phyloP scores from a whole-genome alignment of 306 rosid species.

The Prosopis cineraria region DNA sequence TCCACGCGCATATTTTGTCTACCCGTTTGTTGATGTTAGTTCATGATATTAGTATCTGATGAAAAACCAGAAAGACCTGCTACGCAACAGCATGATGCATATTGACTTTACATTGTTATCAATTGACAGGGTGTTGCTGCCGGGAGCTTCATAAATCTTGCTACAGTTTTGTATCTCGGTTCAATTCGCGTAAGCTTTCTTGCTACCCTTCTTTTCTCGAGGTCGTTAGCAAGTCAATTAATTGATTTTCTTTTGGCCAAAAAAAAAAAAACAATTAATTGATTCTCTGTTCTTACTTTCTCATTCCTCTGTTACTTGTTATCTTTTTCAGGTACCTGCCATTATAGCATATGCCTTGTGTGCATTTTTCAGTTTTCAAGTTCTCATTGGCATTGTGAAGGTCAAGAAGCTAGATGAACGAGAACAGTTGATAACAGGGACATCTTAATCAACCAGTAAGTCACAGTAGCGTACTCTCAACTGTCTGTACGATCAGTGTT shows the following conservation, averaged over 20 bases:
- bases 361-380: slow-evolving; percentile 84
- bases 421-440: slow-evolving; percentile 85
- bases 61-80: slow-evolving; percentile 17
- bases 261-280: too few relatives aligned
- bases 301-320: slow-evolving; percentile 29
- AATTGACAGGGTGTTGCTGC: slow-evolving; percentile 84
- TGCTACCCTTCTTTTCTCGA: slow-evolving; percentile 1
- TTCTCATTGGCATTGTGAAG: slow-evolving; percentile 86
- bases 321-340: slow-evolving; percentile 78
- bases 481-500: background rate
- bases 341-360: slow-evolving; percentile 65
- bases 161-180: slow-evolving; percentile 78
- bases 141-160: slow-evolving; percentile 96
- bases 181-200: slow-evolving; percentile 70
- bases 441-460: slow-evolving; percentile 71
- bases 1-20: slow-evolving; percentile 1
- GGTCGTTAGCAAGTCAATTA: slow-evolving; percentile 20
- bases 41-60: slow-evolving; percentile 6
- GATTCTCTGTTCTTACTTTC: slow-evolving; percentile 18
- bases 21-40: background rate
- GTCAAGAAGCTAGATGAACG: slow-evolving; percentile 84
- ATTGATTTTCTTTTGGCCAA: slow-evolving; percentile 1
- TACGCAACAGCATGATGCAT: slow-evolving; percentile 20
- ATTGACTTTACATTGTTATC: slow-evolving; percentile 33
- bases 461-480: slow-evolving; percentile 12